Evolutionary conservation across 2,329 filamentous ascomycete genomes (phyloP), one percentile per base, ranked within the genome.

Genomic region (Pseudogymnoascus sp.): DNA sequence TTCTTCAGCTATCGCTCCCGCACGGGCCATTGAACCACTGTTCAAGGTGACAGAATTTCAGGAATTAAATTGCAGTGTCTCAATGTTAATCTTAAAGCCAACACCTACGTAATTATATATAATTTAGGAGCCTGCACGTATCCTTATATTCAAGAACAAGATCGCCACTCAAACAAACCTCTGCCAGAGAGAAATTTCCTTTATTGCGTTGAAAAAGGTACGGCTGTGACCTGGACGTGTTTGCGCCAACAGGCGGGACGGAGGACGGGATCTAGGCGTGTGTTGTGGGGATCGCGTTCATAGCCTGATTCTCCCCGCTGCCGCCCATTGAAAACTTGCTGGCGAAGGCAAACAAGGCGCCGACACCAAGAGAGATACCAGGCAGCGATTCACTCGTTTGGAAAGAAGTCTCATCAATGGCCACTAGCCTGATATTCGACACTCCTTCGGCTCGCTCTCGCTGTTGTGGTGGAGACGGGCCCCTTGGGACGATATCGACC

Each of bases 11-110:
- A 56, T 56, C 16, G 16, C n/a, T 16, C 18, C 49, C n/a, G 49
- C 49, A 56, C 49, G 16, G 49, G 16, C 49, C 49, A 34, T 34
- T 56, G 49, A 18, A 18, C 46, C 46, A 34, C 49, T 34, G 49
- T 56, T 11, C n/a, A 28, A 36, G 49, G 49, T 56, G 28, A 56
- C 49, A 56, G 49, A 56, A 56, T 56, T 56, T 56, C 49, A 56
- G 49, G n/a, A 56, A 56, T 56, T 56, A 56, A 56, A 56, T 56
- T 56, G 28, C 28, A 56, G 49, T 56, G 49, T 56, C 49, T 56
- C 49, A 56, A 56, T 56, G 49, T 56, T 56, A 56, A 56, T 56
- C 49, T 56, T 56, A 56, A 56, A 18, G 28, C 28, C 49, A 56
- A 56, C 49, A 21, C 9, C 49, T 18, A 56, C 28, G 49, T 56